phyloP scores from a whole-genome alignment of 1,284 basidiomycete species.

The Heterobasidion irregulare region DNA sequence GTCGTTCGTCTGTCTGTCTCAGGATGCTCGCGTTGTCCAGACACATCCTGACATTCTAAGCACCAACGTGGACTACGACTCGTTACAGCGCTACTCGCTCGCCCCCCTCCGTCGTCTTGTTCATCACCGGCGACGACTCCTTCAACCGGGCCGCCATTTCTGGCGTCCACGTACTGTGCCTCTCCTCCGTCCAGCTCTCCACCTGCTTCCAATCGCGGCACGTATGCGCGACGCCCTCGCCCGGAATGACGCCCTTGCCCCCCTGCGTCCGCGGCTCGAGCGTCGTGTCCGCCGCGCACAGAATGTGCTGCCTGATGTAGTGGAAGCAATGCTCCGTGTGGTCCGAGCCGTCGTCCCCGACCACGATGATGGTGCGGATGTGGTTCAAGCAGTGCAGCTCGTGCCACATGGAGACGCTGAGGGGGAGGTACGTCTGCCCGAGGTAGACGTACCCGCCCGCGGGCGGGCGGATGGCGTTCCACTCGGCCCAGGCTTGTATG shows the following conservation, averaged over 20 bases:
- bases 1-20: too few species aligned
- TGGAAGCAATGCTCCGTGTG: not conserved
- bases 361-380: slow-evolving; percentile 1
- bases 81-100: too few species aligned
- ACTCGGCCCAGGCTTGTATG: not conserved
- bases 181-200: not conserved
- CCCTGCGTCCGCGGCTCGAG: not conserved
- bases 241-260: not conserved
- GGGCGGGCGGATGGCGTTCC: not conserved
- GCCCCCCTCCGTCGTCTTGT: too few species aligned
- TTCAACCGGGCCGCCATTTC: not conserved
- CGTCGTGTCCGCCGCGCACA: not conserved
- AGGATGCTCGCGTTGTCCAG: too few species aligned
- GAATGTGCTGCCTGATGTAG: not conserved
- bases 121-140: not conserved
- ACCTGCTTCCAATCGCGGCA: slow-evolving; percentile 1
- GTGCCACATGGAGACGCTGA: slow-evolving; percentile 6
- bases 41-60: too few species aligned
- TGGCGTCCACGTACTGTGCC: not conserved
- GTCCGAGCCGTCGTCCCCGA: not conserved
- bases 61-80: too few species aligned
- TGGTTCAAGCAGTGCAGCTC: slow-evolving; percentile 8
- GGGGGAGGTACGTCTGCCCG: not conserved
- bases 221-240: not conserved
- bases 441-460: not conserved